Evolutionary conservation across 306 rosid species (phyloP).

Genomic region (Vigna mungo): DNA sequence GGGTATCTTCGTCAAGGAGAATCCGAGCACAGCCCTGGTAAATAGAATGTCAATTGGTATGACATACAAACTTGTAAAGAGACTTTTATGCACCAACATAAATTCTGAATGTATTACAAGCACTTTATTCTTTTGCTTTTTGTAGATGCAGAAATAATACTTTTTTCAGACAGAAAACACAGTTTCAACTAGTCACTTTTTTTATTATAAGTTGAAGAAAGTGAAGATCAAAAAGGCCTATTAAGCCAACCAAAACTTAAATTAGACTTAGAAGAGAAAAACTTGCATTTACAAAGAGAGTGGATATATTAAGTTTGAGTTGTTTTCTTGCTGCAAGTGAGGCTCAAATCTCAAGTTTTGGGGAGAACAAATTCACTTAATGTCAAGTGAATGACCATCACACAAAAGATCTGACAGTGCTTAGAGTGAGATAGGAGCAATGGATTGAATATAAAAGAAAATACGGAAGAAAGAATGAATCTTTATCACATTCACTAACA

Average conservation of each 20-base stretch:
- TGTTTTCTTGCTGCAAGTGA: slow-evolving; percentile 10
- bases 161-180: slow-evolving; percentile 20
- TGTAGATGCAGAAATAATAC: not conserved
- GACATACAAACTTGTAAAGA: slow-evolving; percentile 5
- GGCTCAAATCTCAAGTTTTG: slow-evolving; percentile 14
- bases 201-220: slow-evolving; percentile 1
- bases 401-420: slow-evolving; percentile 3
- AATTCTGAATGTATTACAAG: not conserved
- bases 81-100: not conserved
- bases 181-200: not conserved
- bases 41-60: slow-evolving; percentile 22
- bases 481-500: no score
- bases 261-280: slow-evolving; percentile 23
- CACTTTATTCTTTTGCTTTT: not conserved
- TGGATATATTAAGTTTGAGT: not conserved
- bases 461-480: no score
- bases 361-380: not conserved
- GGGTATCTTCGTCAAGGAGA: slow-evolving; percentile 61
- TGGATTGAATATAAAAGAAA: no score
- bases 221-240: slow-evolving; percentile 5
- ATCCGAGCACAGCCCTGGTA: slow-evolving; percentile 78
- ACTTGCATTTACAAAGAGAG: slow-evolving; percentile 12
- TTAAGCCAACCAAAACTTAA: slow-evolving; percentile 16
- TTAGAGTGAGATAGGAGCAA: not conserved
- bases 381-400: not conserved